Evolutionary conservation across 1,284 basidiomycete species (phyloP).

Genomic region (Cerrena zonata): DNA sequence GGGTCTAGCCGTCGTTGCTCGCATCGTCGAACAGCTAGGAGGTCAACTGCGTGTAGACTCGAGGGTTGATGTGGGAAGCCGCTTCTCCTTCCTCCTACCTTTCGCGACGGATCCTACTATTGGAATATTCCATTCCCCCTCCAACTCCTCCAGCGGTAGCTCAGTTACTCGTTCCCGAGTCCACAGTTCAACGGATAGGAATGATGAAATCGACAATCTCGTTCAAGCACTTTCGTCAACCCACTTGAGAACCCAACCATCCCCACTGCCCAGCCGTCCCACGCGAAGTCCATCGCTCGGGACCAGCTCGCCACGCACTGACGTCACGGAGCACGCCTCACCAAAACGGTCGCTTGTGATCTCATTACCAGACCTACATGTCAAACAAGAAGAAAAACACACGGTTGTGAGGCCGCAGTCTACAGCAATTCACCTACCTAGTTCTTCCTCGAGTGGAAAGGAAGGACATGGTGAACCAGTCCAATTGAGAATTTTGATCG

Average conservation of each 20-base stretch:
- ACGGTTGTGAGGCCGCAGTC: slow-evolving; percentile 5
- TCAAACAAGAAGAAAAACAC: background rate
- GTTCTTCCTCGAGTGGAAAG: background rate
- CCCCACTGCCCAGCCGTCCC: background rate
- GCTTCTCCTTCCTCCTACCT: slow-evolving; percentile 69
- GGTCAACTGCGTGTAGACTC: slow-evolving; percentile 81
- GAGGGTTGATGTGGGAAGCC: slow-evolving; percentile 61
- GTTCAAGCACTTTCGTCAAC: slow-evolving; percentile 52
- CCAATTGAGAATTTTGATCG: slow-evolving; percentile 59
- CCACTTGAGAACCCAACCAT: background rate
- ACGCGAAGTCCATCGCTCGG: background rate
- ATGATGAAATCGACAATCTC: slow-evolving; percentile 56
- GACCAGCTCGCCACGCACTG: background rate
- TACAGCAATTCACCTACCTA: slow-evolving; percentile 1
- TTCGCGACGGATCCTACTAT: slow-evolving; percentile 36
- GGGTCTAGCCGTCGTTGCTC: slow-evolving; percentile 75
- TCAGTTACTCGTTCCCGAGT: slow-evolving; percentile 16
- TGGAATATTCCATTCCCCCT: slow-evolving; percentile 2
- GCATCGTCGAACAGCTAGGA: slow-evolving; percentile 77
- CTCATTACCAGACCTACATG: background rate
- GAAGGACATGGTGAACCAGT: slow-evolving; percentile 6
- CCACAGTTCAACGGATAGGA: slow-evolving; percentile 10
- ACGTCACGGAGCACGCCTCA: background rate
- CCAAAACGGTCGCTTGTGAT: background rate
- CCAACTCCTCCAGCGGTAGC: slow-evolving; percentile 8